phyloP scores from a whole-genome alignment of 2,329 filamentous ascomycete species.

The Colletotrichum cuscutae region DNA sequence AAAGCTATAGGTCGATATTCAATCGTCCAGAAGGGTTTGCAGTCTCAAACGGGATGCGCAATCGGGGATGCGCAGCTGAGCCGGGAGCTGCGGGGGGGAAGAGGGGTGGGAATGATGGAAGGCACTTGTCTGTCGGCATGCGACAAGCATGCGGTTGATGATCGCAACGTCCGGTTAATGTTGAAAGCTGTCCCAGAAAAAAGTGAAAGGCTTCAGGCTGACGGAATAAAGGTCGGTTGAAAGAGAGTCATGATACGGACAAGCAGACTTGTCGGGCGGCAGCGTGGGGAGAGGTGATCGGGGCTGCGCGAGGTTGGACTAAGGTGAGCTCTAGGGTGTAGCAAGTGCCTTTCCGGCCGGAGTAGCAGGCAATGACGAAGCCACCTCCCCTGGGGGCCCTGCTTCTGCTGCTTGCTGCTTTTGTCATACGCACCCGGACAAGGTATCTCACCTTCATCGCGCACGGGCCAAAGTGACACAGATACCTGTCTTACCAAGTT shows the following conservation, averaged over 20 bases:
- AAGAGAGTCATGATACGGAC: conserved; percentile 3
- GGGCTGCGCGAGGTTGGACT: conserved; percentile 28
- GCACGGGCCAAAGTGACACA: conserved; percentile 29
- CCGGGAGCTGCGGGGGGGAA: conserved; percentile 25
- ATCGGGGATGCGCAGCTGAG: conserved; percentile 31
- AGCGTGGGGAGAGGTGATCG: conserved; percentile 27
- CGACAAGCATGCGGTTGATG: background rate
- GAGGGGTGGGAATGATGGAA: conserved; percentile 19
- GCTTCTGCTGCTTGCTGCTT: conserved; percentile 8
- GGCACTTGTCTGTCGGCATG: conserved; percentile 8
- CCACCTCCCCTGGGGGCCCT: conserved; percentile 14
- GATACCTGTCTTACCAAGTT: background rate
- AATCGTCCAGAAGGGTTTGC: conserved; percentile 23
- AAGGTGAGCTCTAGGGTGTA: conserved; percentile 32
- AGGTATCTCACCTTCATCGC: background rate
- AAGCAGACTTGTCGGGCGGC: conserved; percentile 8
- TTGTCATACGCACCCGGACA: conserved; percentile 18
- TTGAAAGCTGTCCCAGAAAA: background rate
- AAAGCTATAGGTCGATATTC: conserved; percentile 16
- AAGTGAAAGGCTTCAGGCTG: background rate
- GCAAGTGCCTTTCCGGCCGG: conserved; percentile 28
- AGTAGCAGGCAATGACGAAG: conserved; percentile 34
- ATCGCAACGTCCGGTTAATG: background rate
- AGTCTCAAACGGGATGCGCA: conserved; percentile 30
- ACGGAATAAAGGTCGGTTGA: conserved; percentile 12